Evolutionary conservation across 1,284 basidiomycete species (phyloP).

Genomic region (Trametes pubescens): DNA sequence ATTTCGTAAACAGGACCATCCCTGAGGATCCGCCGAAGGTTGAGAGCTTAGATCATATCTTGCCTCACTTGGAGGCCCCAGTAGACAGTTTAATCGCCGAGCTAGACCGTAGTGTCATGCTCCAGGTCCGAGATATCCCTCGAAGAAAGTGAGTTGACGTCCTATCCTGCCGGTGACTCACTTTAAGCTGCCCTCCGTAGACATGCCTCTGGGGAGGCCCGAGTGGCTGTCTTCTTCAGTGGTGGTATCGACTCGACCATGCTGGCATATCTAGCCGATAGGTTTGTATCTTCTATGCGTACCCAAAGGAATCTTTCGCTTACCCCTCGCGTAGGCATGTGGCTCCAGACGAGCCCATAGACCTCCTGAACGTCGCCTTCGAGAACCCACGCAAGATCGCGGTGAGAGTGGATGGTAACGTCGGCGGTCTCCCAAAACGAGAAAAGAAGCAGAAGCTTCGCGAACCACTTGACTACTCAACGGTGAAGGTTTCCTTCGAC

Average conservation of each 20-base stretch:
- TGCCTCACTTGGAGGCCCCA: conserved; percentile 51
- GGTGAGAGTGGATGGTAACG: conserved; percentile 55
- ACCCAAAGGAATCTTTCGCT: neutral
- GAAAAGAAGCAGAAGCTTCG: conserved; percentile 49
- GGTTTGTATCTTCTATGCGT: conserved; percentile 48
- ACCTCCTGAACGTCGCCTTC: conserved; percentile 96
- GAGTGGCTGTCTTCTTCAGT: conserved; percentile 91
- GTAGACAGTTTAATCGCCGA: conserved; percentile 62
- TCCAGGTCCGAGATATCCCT: conserved; percentile 67
- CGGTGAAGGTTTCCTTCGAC: conserved; percentile 52
- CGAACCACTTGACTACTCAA: conserved; percentile 35
- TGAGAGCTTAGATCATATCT: conserved; percentile 45
- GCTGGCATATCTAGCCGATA: conserved; percentile 82
- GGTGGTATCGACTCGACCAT: conserved; percentile 96
- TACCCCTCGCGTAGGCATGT: conserved; percentile 59
- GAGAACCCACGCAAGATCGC: conserved; percentile 86
- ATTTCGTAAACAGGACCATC: conserved; percentile 56
- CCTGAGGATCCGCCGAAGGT: conserved; percentile 48
- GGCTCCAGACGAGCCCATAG: conserved; percentile 82
- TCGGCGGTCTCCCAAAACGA: conserved; percentile 49
- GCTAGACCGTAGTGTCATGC: conserved; percentile 66
- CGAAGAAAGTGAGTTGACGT: conserved; percentile 41
- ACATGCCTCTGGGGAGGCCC: conserved; percentile 51
- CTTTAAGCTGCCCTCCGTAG: conserved; percentile 18
- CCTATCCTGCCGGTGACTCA: neutral